Evolutionary conservation across 208 protist species (phyloP).

Genomic region (Acanthamoeba triangularis): DNA sequence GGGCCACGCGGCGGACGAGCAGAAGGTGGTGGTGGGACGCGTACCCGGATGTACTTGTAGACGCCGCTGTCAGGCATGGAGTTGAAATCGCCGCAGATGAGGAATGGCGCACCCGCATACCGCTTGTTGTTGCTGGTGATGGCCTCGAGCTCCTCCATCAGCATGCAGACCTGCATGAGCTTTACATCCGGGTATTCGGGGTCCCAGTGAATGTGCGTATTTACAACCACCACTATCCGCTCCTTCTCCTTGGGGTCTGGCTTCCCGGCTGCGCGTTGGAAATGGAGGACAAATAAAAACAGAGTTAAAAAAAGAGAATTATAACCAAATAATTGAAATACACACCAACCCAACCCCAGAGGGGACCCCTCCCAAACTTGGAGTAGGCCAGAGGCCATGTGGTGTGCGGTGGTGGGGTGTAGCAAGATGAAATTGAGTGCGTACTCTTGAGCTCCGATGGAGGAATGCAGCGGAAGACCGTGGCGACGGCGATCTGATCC

Average conservation of each 20-base stretch:
- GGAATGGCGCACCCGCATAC: constrained; percentile 30
- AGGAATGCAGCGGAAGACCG: constrained; percentile 52
- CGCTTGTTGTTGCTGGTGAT: constrained; percentile 42
- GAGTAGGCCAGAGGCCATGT: no score
- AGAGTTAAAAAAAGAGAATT: background rate
- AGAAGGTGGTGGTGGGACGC: background rate
- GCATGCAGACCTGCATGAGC: constrained; percentile 82
- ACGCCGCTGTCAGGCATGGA: constrained; percentile 82
- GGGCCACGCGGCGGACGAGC: no score
- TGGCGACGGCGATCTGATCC: constrained; percentile 84
- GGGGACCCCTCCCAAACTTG: no score
- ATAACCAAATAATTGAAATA: background rate
- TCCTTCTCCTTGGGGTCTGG: constrained; percentile 12
- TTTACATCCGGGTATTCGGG: constrained; percentile 86
- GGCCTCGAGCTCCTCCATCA: constrained; percentile 80
- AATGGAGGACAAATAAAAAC: no score
- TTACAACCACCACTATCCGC: constrained; percentile 77
- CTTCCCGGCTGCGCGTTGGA: background rate
- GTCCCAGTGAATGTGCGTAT: constrained; percentile 87
- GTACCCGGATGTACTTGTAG: constrained; percentile 43
- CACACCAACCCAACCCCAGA: no score
- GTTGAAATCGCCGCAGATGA: constrained; percentile 88
- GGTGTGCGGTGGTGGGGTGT: no score
- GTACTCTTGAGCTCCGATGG: constrained; percentile 52
- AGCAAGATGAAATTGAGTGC: background rate